Evolutionary conservation across 805 yeast genomes (phyloP), one percentile per base, ranked within the genome.

Genomic region (Candida pseudofarinosa): DNA sequence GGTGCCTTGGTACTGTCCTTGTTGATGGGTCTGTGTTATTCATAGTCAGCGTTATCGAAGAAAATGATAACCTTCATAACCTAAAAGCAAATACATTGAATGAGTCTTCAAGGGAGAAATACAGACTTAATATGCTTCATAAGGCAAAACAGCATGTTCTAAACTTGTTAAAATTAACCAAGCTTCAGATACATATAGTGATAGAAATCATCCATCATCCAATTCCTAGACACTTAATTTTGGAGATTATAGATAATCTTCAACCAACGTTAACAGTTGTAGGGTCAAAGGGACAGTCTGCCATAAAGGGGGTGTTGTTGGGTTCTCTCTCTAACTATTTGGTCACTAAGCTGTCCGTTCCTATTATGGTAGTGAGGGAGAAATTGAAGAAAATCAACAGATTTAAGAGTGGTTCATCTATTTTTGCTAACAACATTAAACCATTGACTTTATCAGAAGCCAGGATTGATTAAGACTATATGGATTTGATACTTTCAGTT

Each of bases 1-100:
- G 96, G 85, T 79, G 89, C 35, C 72, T 90, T 51, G 97, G 97
- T 2, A 79, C 95, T 0, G 83, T 88, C 0, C 71, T 89, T 37
- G 84, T 82, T 17, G 89, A 87, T 55, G 93, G 93, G 0, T 85
- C 88, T 41, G 88, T 89, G 0, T 63, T 89, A 42, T 87, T 85
- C 58, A 77, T 88, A 16, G 79, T 88, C 19, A 77, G 78, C 50
- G 83, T 78, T 10, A 71, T 74, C 43, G 82, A 77, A 51, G 76
- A 70, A 15, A 69, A 60, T 47, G 75, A 69, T 47, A 51, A 49
- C 41, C 68, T 70, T 49, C 75, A 69, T 48, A 64, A 67, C 42
- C 55, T 69, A 48, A 71, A 71, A 49, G 71, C 70, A 8, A 67
- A 63, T 44, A 50, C 66, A 14, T 52, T 53, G 36, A 62, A 58